These are phyloP conservation scores for Naganishia sp. DNA, from an alignment of 1,284 basidiomycete species.

Conservation along the genomic window DNA sequence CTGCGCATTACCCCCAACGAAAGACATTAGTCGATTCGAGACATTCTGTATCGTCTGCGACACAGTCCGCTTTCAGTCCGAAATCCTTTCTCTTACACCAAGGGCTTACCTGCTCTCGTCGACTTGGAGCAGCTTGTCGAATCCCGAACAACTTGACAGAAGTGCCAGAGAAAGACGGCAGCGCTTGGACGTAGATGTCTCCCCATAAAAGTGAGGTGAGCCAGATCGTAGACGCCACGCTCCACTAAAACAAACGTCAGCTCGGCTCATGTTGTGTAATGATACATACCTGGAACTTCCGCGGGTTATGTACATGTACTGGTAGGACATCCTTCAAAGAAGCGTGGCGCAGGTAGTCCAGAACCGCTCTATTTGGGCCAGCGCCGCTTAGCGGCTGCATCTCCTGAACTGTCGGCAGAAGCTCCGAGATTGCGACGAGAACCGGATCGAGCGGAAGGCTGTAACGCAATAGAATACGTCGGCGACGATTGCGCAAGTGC, in stretches of 20 bases:
- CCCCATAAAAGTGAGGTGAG: constrained; percentile 88
- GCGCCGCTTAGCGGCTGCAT: constrained; percentile 61
- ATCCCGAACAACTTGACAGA: constrained; percentile 83
- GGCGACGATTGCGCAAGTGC: not conserved
- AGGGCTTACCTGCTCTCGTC: constrained; percentile 52
- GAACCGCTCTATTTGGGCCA: constrained; percentile 57
- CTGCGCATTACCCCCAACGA: constrained; percentile 23
- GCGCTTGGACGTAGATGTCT: constrained; percentile 83
- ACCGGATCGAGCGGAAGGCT: constrained; percentile 74
- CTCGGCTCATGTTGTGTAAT: not conserved
- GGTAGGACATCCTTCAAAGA: constrained; percentile 75
- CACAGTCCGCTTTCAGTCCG: not conserved
- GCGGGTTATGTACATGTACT: constrained; percentile 63
- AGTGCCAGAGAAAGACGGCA: constrained; percentile 77
- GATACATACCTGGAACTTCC: constrained; percentile 68
- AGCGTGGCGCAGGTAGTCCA: constrained; percentile 62
- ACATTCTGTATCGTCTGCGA: constrained; percentile 34
- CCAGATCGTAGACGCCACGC: constrained; percentile 83
- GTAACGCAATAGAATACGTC: not conserved
- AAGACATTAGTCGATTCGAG: constrained; percentile 33
- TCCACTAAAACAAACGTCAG: constrained; percentile 63
- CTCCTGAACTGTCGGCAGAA: constrained; percentile 81
- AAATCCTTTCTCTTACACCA: not conserved
- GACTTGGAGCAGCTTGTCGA: constrained; percentile 68
- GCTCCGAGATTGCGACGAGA: constrained; percentile 78